phyloP scores from a whole-genome alignment of 768 basidiomycete genomes.

The Macrocybe gigantea region DNA sequence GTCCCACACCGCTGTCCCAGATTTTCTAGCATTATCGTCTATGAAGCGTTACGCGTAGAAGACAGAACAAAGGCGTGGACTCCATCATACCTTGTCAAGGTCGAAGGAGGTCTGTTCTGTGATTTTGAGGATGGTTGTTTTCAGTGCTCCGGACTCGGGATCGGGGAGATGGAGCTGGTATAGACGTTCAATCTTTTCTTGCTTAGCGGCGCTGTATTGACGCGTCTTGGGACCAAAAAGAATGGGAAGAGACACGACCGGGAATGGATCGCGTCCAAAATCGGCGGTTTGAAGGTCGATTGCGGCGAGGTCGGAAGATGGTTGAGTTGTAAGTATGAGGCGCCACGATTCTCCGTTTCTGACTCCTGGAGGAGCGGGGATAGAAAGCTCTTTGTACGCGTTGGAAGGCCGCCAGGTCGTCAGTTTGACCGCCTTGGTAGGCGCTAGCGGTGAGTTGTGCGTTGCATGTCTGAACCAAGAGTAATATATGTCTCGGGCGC shows the following conservation, averaged over 20 bases:
- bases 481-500: constrained; percentile 61
- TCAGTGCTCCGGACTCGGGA: constrained; percentile 13
- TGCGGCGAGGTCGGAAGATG: constrained; percentile 17
- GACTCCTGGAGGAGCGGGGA: constrained; percentile 54
- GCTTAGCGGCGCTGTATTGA: constrained; percentile 31
- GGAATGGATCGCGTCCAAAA: constrained; percentile 44
- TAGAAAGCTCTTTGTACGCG: constrained; percentile 70
- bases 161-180: constrained; percentile 32
- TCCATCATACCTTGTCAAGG: constrained; percentile 73
- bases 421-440: constrained; percentile 50
- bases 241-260: constrained; percentile 69
- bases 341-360: constrained; percentile 57
- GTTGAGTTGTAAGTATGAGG: constrained; percentile 48
- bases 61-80: not conserved
- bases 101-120: constrained; percentile 86
- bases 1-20: constrained; percentile 90
- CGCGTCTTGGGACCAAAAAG: constrained; percentile 23
- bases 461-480: constrained; percentile 41
- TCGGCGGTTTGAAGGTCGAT: constrained; percentile 37
- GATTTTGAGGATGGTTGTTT: constrained; percentile 34
- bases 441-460: constrained; percentile 8
- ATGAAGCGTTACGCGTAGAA: no score
- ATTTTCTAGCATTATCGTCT: constrained; percentile 61
- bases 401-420: constrained; percentile 66
- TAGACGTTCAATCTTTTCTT: constrained; percentile 60